A percentile compares a stretch with the other conserved stretches of the same genome.
phyloP scores from a whole-genome alignment of 2,329 filamentous ascomycete species.

The Xylariaceae sp. region DNA sequence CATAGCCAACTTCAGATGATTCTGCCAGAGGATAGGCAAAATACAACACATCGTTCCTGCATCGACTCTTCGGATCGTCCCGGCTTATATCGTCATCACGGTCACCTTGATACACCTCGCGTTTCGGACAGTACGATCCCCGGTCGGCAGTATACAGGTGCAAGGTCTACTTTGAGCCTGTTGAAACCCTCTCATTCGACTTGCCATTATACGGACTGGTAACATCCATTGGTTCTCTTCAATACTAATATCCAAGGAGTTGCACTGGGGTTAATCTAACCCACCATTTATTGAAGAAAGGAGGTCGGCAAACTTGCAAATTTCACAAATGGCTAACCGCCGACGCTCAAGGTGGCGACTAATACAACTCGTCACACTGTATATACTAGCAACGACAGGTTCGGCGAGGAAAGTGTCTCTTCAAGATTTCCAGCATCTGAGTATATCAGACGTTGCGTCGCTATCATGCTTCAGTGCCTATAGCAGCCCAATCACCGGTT shows the following conservation, averaged over 20 bases:
- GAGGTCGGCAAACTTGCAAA: not conserved
- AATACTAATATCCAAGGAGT: not conserved
- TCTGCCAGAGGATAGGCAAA: conserved; percentile 12
- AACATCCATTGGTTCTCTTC: not conserved
- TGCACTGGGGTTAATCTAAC: not conserved
- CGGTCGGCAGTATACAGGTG: conserved; percentile 12
- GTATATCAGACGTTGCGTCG: conserved; percentile 24
- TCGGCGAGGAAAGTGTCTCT: conserved; percentile 23
- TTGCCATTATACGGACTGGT: not conserved
- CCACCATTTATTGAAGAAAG: not conserved
- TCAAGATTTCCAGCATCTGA: conserved; percentile 26
- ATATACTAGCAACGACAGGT: conserved; percentile 19
- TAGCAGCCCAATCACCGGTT: conserved; percentile 22
- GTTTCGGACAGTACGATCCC: conserved; percentile 22
- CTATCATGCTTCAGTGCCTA: conserved; percentile 25
- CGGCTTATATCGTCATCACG: conserved; percentile 14
- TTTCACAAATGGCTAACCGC: conserved; percentile 8
- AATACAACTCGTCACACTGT: conserved; percentile 12
- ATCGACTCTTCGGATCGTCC: conserved; percentile 13
- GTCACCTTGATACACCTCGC: conserved; percentile 20
- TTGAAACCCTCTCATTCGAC: not conserved
- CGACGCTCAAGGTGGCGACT: conserved; percentile 19
- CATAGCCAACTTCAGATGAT: conserved; percentile 2
- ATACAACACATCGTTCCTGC: conserved; percentile 8
- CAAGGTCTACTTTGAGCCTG: conserved; percentile 1